phyloP scores from a whole-genome alignment of 352 stramenopile genomes.

The Phytophthora hybrid region DNA sequence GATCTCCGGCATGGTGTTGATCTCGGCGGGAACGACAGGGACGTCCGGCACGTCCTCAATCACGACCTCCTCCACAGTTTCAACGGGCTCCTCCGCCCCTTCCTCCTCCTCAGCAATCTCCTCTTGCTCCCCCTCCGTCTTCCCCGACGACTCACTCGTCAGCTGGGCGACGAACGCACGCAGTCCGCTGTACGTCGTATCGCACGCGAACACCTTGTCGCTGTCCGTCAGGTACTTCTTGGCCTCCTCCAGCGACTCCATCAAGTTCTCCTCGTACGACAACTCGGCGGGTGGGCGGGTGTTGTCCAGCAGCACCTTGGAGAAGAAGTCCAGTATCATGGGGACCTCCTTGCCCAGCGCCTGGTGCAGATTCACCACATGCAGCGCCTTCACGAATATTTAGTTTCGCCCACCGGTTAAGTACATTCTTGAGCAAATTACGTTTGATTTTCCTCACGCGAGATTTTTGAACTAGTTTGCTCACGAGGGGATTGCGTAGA shows the following conservation, averaged over 20 bases:
- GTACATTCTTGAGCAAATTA: too few relatives aligned
- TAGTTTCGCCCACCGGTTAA: too few relatives aligned
- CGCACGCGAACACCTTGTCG: slow-evolving; percentile 78
- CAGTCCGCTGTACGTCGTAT: slow-evolving; percentile 74
- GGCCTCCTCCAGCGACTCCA: slow-evolving; percentile 80
- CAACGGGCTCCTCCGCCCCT: slow-evolving; percentile 1
- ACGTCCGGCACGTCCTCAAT: slow-evolving; percentile 16
- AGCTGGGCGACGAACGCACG: slow-evolving; percentile 68
- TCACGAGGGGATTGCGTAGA: too few relatives aligned
- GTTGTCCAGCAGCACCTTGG: slow-evolving; percentile 83
- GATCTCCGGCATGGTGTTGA: slow-evolving; percentile 71
- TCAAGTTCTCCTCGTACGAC: slow-evolving; percentile 81
- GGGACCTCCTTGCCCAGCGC: slow-evolving; percentile 77
- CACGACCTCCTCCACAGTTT: slow-evolving; percentile 12
- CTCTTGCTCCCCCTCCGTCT: slow-evolving; percentile 5
- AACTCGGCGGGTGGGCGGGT: slow-evolving; percentile 80
- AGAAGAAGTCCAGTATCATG: slow-evolving; percentile 87
- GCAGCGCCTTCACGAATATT: slow-evolving; percentile 85
- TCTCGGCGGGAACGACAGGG: slow-evolving; percentile 37
- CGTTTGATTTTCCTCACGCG: too few relatives aligned
- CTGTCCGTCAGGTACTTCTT: slow-evolving; percentile 74
- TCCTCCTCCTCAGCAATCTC: slow-evolving; percentile 11
- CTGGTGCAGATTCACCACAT: slow-evolving; percentile 82
- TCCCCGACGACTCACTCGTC: slow-evolving; percentile 29
- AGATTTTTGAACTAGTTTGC: too few relatives aligned